Conservation (phyloP, 495 filamentous ascomycete genomes). For the Astrocystis sublimbata region DNA sequence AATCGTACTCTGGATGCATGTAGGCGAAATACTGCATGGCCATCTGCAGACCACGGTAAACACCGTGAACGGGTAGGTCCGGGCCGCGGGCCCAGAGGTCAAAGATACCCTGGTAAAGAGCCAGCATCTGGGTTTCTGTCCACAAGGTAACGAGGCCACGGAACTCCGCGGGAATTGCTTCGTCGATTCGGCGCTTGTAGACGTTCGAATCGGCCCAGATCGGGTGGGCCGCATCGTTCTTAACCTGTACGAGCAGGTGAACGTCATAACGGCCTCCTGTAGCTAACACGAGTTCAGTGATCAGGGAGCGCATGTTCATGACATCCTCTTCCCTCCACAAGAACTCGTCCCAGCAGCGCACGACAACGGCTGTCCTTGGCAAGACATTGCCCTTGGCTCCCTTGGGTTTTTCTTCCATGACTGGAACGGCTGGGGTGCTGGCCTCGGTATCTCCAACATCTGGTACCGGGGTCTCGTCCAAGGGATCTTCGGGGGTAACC, state of each 20-base stretch:
- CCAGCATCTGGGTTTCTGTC: slow-evolving; percentile 87
- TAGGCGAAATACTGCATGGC: slow-evolving; percentile 91
- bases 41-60: slow-evolving; percentile 90
- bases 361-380: slow-evolving; percentile 68
- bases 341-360: slow-evolving; percentile 74
- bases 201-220: slow-evolving; percentile 64
- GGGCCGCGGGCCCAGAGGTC: slow-evolving; percentile 68
- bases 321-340: slow-evolving; percentile 69
- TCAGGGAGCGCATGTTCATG: slow-evolving; percentile 69
- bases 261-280: slow-evolving; percentile 82
- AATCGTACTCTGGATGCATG: slow-evolving; percentile 89
- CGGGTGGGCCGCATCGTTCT: slow-evolving; percentile 61
- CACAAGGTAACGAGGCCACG: slow-evolving; percentile 84
- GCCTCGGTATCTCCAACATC: neutral
- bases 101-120: slow-evolving; percentile 79
- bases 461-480: slow-evolving; percentile 1
- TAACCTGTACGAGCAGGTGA: slow-evolving; percentile 75
- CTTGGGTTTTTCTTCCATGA: slow-evolving; percentile 56
- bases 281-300: slow-evolving; percentile 72
- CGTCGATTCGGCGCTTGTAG: slow-evolving; percentile 60
- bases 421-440: slow-evolving; percentile 47
- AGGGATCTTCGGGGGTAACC: no score
- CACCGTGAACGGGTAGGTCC: slow-evolving; percentile 77
- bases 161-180: slow-evolving; percentile 82
- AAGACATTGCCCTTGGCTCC: slow-evolving; percentile 56